A percentile compares a stretch with the other conserved stretches of the same genome.
Conservation (phyloP, 257 asterid genomes). For the Solanum habrochaites region DNA sequence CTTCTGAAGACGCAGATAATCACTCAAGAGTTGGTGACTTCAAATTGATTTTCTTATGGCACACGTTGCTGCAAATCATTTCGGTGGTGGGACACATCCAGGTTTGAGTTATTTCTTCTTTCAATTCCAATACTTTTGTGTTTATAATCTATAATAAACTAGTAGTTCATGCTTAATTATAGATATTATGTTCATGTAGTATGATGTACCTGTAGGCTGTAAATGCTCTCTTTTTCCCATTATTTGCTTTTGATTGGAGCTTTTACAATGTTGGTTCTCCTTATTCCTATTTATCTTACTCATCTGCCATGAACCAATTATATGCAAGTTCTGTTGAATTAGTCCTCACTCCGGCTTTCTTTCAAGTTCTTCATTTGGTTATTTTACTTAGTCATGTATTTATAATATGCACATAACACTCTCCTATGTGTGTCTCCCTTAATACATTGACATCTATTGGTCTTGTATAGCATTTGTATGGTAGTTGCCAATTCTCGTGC, state of each 20-base stretch:
- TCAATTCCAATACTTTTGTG: not conserved
- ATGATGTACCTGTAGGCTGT: not conserved
- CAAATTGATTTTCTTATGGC: slow-evolving; percentile 47
- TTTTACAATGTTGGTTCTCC: not conserved
- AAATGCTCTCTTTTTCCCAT: not conserved
- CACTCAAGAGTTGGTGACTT: slow-evolving; percentile 1
- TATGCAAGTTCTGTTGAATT: not conserved
- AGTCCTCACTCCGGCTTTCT: not conserved
- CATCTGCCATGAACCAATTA: not conserved
- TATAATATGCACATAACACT: not conserved
- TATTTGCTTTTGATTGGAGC: not conserved
- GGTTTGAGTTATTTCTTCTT: slow-evolving; percentile 31
- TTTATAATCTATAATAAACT: not conserved
- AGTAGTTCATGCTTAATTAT: not conserved
- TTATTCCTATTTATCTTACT: not conserved
- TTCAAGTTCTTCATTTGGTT: not conserved
- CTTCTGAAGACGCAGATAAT: slow-evolving; percentile 9
- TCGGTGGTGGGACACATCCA: slow-evolving; percentile 42
- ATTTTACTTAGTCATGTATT: not conserved
- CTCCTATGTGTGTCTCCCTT: not conserved
- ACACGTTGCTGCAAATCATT: slow-evolving; percentile 35
- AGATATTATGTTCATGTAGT: not conserved
- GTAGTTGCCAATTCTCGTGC: not conserved
- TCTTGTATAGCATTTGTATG: not conserved
- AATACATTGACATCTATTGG: not conserved